Percentiles rank a stretch among this genome's conserved stretches.
These are phyloP conservation scores for Keqinozyma sinolaborantium DNA, from an alignment of 1,139 yeast species.

Conservation along the genomic window DNA sequence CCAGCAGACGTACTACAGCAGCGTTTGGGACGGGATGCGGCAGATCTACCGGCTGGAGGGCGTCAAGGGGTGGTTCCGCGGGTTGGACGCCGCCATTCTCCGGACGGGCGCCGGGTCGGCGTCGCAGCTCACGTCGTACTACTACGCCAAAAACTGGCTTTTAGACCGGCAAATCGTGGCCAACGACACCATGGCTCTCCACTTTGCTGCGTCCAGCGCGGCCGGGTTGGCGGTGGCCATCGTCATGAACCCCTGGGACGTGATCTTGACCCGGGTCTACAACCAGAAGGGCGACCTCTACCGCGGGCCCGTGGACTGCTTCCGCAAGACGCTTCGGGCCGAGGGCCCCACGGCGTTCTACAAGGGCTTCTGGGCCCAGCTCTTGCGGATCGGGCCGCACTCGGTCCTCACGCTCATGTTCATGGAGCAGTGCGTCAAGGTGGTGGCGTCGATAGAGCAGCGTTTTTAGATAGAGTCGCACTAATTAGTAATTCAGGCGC, in stretches of 20 bases:
- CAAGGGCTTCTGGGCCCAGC: slow-evolving; percentile 93
- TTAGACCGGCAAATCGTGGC: slow-evolving; percentile 45
- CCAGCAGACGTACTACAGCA: slow-evolving; percentile 83
- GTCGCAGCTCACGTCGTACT: slow-evolving; percentile 92
- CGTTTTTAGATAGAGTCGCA: slow-evolving; percentile 4
- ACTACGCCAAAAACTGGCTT: slow-evolving; percentile 63
- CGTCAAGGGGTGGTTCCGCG: slow-evolving; percentile 74
- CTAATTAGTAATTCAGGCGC: slow-evolving; percentile 1
- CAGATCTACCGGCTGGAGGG: slow-evolving; percentile 70
- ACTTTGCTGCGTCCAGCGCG: slow-evolving; percentile 68
- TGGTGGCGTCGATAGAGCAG: slow-evolving; percentile 27
- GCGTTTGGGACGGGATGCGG: slow-evolving; percentile 63
- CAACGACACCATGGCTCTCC: slow-evolving; percentile 66
- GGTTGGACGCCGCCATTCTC: slow-evolving; percentile 90
- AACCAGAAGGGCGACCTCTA: slow-evolving; percentile 90
- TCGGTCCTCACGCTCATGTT: slow-evolving; percentile 86
- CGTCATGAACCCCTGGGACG: slow-evolving; percentile 98
- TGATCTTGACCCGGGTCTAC: slow-evolving; percentile 87
- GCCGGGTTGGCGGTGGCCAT: slow-evolving; percentile 92
- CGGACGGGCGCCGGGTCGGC: slow-evolving; percentile 96
- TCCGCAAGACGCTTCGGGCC: slow-evolving; percentile 69
- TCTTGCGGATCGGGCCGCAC: slow-evolving; percentile 92
- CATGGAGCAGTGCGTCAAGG: slow-evolving; percentile 90
- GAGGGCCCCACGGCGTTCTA: slow-evolving; percentile 90
- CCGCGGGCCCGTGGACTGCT: slow-evolving; percentile 84